Conservation (phyloP, 1,284 basidiomycete genomes). For the Cystobasidiaceae sp. region DNA sequence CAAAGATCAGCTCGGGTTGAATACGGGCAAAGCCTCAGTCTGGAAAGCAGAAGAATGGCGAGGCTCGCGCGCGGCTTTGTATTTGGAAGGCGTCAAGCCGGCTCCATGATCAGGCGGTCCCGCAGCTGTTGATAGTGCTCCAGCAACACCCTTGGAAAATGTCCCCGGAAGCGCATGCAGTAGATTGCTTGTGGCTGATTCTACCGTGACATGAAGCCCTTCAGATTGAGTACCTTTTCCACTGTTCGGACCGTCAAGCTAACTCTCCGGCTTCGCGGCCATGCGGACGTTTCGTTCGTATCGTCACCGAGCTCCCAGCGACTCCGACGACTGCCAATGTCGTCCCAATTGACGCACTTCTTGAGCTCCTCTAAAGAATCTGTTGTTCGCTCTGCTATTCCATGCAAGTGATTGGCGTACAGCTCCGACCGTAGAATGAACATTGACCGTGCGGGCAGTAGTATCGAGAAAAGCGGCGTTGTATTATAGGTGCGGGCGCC, state of each 20-base stretch:
- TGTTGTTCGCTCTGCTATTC: conserved; percentile 22
- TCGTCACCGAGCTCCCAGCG: conserved; percentile 28
- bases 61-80: conserved; percentile 12
- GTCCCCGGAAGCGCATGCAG: neutral
- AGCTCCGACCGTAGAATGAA: conserved; percentile 25
- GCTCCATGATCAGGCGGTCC: neutral
- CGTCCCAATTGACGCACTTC: conserved; percentile 30
- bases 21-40: neutral
- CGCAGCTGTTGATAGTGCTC: too few relatives aligned
- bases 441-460: conserved; percentile 15
- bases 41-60: conserved; percentile 30
- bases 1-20: conserved; percentile 7
- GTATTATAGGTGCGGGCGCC: conserved; percentile 18
- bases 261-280: conserved; percentile 20
- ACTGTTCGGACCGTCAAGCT: conserved; percentile 31
- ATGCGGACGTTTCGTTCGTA: neutral
- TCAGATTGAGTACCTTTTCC: conserved; percentile 26
- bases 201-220: conserved; percentile 1
- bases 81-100: conserved; percentile 20
- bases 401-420: conserved; percentile 27
- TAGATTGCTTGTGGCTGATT: neutral
- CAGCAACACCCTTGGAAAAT: neutral
- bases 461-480: conserved; percentile 28
- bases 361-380: conserved; percentile 22
- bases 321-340: conserved; percentile 9